phyloP scores from a whole-genome alignment of 2,329 filamentous ascomycete genomes.

The Aspergillus thermomutatus region DNA sequence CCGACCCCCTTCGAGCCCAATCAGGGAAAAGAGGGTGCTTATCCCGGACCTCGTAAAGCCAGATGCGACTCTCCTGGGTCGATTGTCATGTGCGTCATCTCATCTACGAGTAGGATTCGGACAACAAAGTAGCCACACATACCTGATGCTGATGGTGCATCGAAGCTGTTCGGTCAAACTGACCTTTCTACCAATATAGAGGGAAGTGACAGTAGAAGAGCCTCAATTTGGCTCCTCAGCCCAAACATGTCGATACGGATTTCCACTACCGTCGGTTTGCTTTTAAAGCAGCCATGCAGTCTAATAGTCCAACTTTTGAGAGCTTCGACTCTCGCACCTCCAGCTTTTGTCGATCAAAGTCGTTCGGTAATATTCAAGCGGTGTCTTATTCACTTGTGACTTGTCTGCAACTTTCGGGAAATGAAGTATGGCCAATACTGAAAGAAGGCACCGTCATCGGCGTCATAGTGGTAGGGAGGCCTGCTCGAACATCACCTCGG shows the following conservation, averaged over 20 bases:
- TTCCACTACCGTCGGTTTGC: not conserved
- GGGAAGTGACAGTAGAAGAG: not conserved
- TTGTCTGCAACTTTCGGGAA: not conserved
- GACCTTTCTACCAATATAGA: not conserved
- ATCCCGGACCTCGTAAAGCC: not conserved
- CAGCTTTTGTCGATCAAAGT: not conserved
- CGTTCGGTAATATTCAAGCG: not conserved
- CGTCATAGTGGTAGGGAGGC: not conserved
- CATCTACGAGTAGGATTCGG: conserved; percentile 1
- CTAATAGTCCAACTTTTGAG: not conserved
- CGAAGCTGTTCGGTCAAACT: not conserved
- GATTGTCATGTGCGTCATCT: conserved; percentile 1
- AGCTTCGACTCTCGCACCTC: not conserved
- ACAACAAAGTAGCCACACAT: conserved; percentile 2
- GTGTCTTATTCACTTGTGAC: not conserved
- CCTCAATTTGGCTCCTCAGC: not conserved
- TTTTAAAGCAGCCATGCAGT: not conserved
- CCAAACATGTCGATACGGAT: not conserved
- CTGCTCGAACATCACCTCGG: not conserved
- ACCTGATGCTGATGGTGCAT: not conserved
- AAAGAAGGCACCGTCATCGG: not conserved
- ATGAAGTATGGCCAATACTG: not conserved
- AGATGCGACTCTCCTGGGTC: not conserved
- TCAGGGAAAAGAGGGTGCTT: not conserved
- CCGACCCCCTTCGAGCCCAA: not conserved